Base-by-base conservation (phyloP, 2,329 filamentous ascomycete genomes). In the Paracamarosporium sp. region DNA sequence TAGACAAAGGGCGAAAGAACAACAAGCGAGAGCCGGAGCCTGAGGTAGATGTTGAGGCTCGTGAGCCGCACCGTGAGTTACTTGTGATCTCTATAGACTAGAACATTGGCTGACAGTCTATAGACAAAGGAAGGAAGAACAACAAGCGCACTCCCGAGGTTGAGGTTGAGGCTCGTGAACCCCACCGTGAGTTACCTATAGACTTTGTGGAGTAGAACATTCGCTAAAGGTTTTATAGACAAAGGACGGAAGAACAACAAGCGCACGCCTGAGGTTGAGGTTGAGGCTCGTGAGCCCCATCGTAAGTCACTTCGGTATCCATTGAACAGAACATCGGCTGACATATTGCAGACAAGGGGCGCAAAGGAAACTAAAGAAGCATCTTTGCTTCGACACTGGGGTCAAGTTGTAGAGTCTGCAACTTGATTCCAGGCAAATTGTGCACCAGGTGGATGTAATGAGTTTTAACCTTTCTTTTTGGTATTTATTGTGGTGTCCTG, bases 361-460 rank as follows among this genome's bases (percentile, higher is more conserved):
- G 30, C 30, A 36, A 36, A 31, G 45, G 45, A 11, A 48, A 48
- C 45, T 48, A 48, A 48, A 36, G 6, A 25, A 48, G 45, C 31
- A 30, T 22, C 9, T n/a, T 6, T 38, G 47, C 47, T 38, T 50
- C 33, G 15, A 22, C 9, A 24, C 24, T 28, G 24, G 47, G 9
- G 15, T 11, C 17, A 33, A 31, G 12, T 30, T 6, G 36, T 35
- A 28, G n/a, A 17, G n/a, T 15, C 17, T 52, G n/a, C 11, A 25
- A 22, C n/a, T 24, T 31, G 11, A 20, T 46, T 28, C 33, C 13
- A 9, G 33, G 11, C 35, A 28, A 3, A 20, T 38, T 45, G 17
- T 22, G 27, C 28, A 35, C 15, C 41, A 11, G 50, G 41, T 52
- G 36, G 36, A 35, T 43, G 38, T n/a, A 36, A 45, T 22, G 15